Percentiles rank a stretch among this genome's conserved stretches.
Evolutionary conservation across 2,329 filamentous ascomycete genomes (phyloP).

Genomic region (Blastomyces parvus): DNA sequence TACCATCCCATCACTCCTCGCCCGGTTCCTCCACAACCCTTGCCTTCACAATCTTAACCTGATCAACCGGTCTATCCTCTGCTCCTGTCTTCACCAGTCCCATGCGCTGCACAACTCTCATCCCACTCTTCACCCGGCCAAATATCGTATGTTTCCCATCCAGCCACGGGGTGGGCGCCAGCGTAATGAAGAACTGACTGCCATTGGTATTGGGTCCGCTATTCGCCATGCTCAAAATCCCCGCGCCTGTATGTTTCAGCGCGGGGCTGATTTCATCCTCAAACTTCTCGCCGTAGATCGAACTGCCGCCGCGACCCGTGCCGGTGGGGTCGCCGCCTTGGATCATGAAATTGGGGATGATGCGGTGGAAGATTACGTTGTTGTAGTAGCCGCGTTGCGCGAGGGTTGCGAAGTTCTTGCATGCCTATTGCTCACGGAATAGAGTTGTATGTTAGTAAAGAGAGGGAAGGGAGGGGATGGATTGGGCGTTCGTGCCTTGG

Average conservation of each 20-base stretch:
- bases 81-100: constrained; percentile 73
- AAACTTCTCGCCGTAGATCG: constrained; percentile 89
- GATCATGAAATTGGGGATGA: constrained; percentile 94
- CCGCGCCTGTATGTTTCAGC: constrained; percentile 86
- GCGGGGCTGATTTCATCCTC: constrained; percentile 74
- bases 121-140: constrained; percentile 73
- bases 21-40: constrained; percentile 56
- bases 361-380: constrained; percentile 75
- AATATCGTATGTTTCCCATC: constrained; percentile 98
- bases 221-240: constrained; percentile 95
- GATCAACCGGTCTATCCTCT: constrained; percentile 71
- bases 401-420: constrained; percentile 77
- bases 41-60: constrained; percentile 70
- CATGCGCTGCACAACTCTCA: constrained; percentile 78
- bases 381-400: constrained; percentile 80
- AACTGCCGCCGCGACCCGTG: constrained; percentile 77
- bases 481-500: constrained; percentile 42
- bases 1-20: constrained; percentile 28
- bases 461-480: neutral
- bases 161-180: constrained; percentile 90
- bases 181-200: constrained; percentile 89
- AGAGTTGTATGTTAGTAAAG: neutral
- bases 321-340: constrained; percentile 92
- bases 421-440: constrained; percentile 47
- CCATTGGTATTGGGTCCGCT: constrained; percentile 87